Conservation (phyloP, 495 filamentous ascomycete genomes). For the Penicillium mononematosum region DNA sequence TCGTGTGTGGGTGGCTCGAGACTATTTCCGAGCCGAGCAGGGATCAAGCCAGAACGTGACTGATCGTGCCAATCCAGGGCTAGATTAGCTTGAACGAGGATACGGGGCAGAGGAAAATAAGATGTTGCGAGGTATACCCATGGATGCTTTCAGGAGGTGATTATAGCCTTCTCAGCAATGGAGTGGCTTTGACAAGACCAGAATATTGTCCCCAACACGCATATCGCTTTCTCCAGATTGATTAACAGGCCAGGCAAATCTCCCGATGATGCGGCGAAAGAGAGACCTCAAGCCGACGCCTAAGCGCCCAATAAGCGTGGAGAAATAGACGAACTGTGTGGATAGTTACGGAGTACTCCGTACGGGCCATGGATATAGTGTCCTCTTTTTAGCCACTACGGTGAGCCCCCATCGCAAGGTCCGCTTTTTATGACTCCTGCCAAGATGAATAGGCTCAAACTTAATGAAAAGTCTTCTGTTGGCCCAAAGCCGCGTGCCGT, state of each 20-base stretch:
- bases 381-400: constrained; percentile 7
- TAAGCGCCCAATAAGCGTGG: constrained; percentile 17
- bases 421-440: constrained; percentile 7
- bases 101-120: neutral
- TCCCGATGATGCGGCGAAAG: constrained; percentile 17
- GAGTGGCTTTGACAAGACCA: constrained; percentile 12
- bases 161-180: neutral
- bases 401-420: constrained; percentile 7
- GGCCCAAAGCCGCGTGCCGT: neutral
- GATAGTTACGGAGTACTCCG: constrained; percentile 10
- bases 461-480: neutral
- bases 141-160: neutral
- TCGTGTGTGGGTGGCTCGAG: constrained; percentile 10
- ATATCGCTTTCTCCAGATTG: constrained; percentile 20
- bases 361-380: constrained; percentile 27
- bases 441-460: neutral
- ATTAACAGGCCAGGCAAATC: constrained; percentile 17
- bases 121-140: neutral
- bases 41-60: constrained; percentile 6
- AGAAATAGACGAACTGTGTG: constrained; percentile 25
- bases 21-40: constrained; percentile 15
- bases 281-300: constrained; percentile 7
- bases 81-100: constrained; percentile 1
- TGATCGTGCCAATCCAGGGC: constrained; percentile 9
- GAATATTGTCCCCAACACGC: neutral